A percentile compares a stretch with the other conserved stretches of the same genome.
phyloP scores from a whole-genome alignment of 2,329 filamentous ascomycete genomes.

The Onygenales sp. region DNA sequence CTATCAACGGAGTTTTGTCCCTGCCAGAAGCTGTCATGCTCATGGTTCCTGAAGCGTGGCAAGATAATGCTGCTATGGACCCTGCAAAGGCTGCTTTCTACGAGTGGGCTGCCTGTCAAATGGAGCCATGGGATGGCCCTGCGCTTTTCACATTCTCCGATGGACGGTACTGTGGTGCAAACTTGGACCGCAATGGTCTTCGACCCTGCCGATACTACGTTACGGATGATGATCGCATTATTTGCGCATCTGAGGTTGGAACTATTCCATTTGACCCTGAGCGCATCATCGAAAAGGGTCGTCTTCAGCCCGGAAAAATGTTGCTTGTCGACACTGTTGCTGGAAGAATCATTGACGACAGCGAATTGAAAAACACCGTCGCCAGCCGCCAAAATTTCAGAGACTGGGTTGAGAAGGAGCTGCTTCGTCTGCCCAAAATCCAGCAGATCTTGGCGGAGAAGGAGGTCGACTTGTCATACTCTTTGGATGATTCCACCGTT shows the following conservation, averaged over 20 bases:
- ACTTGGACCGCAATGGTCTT: conserved; percentile 89
- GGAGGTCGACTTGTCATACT: conserved; percentile 53
- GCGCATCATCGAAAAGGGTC: conserved; percentile 81
- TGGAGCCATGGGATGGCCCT: conserved; percentile 98
- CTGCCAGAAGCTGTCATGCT: conserved; percentile 95
- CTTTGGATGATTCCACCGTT: conserved; percentile 59
- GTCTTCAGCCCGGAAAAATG: conserved; percentile 91
- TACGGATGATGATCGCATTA: conserved; percentile 91
- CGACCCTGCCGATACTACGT: conserved; percentile 95
- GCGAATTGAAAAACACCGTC: conserved; percentile 82
- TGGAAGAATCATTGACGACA: conserved; percentile 88
- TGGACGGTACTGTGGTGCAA: conserved; percentile 92
- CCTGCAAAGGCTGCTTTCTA: conserved; percentile 95
- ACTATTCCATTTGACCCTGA: conserved; percentile 88
- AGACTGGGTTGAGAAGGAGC: conserved; percentile 75
- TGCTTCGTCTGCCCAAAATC: conserved; percentile 71
- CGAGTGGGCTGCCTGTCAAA: conserved; percentile 96
- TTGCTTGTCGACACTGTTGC: conserved; percentile 84
- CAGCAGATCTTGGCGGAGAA: conserved; percentile 46
- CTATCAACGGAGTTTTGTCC: conserved; percentile 91
- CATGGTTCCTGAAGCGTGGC: conserved; percentile 97
- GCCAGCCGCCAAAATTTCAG: conserved; percentile 81
- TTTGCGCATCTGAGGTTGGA: conserved; percentile 93
- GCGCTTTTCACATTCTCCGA: conserved; percentile 96
- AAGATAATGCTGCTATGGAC: conserved; percentile 86